A percentile compares a stretch with the other conserved stretches of the same genome.
Evolutionary conservation across 441 rosid species (phyloP).

Genomic region (Mallotus japonicus): DNA sequence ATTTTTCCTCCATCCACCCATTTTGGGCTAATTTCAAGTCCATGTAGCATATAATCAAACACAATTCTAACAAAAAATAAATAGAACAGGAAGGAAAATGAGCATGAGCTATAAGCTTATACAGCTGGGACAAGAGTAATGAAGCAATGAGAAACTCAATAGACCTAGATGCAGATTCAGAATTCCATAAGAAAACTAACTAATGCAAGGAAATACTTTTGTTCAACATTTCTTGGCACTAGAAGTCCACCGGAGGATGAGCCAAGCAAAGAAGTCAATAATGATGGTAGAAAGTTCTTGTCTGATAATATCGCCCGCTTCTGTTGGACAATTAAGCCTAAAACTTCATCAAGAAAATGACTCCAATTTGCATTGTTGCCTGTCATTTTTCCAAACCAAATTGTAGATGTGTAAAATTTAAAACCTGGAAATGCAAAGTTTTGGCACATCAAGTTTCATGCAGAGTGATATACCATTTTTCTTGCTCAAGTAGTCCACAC

Average conservation of each 20-base stretch:
- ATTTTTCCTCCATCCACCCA: neutral
- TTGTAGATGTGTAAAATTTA: conserved; percentile 12
- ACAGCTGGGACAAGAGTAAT: neutral
- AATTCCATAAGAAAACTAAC: conserved; percentile 4
- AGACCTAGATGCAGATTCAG: neutral
- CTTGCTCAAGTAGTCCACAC: conserved; percentile 66
- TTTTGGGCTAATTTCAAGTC: neutral
- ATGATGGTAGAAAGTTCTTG: conserved; percentile 70
- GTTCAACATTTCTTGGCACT: conserved; percentile 69
- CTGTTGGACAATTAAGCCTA: conserved; percentile 80
- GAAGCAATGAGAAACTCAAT: neutral
- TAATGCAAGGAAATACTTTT: conserved; percentile 46
- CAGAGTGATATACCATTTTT: conserved; percentile 75
- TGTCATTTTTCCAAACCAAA: conserved; percentile 39
- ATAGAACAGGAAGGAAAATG: neutral
- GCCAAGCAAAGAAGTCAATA: conserved; percentile 74
- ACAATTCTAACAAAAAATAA: neutral
- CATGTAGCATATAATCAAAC: neutral
- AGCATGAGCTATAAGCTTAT: neutral
- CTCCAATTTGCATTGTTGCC: conserved; percentile 73
- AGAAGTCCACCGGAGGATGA: conserved; percentile 53
- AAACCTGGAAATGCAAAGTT: conserved; percentile 8
- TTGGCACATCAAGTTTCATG: conserved; percentile 4
- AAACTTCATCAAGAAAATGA: conserved; percentile 63
- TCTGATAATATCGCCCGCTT: conserved; percentile 78